Conservation (phyloP, 495 filamentous ascomycete species). For the Annulohypoxylon moriforme region DNA sequence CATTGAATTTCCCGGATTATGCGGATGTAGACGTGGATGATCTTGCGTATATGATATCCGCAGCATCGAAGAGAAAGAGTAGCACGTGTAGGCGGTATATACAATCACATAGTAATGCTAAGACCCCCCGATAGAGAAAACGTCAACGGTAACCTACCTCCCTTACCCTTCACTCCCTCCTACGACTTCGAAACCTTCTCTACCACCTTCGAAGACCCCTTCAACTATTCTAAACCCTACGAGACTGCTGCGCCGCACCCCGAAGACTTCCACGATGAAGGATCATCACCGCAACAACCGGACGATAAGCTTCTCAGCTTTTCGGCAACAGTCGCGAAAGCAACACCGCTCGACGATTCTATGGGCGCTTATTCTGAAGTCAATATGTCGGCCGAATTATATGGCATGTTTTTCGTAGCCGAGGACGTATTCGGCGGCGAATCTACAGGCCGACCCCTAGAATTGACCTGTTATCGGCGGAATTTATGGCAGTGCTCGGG, state of each 20-base stretch:
- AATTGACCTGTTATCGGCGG: conserved; percentile 90
- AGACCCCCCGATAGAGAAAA: conserved; percentile 51
- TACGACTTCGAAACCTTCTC: conserved; percentile 67
- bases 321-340: conserved; percentile 73
- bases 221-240: conserved; percentile 67
- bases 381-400: conserved; percentile 81
- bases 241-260: conserved; percentile 52
- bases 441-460: conserved; percentile 69
- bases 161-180: conserved; percentile 63
- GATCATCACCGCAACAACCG: conserved; percentile 61
- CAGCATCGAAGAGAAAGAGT: not conserved
- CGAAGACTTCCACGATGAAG: conserved; percentile 48
- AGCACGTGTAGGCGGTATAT: conserved; percentile 14
- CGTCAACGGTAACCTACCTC: conserved; percentile 56
- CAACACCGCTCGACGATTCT: conserved; percentile 72
- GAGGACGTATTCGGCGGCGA: conserved; percentile 70
- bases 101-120: conserved; percentile 27
- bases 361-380: conserved; percentile 66
- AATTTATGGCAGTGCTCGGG: conserved; percentile 93
- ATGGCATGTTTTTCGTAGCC: conserved; percentile 96
- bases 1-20: conserved; percentile 17
- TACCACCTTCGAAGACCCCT: conserved; percentile 75
- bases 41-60: not conserved
- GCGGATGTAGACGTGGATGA: not conserved
- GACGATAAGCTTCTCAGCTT: conserved; percentile 87